Base-by-base conservation (phyloP, 2,329 filamentous ascomycete genomes). In the Aspergillus udagawae region DNA sequence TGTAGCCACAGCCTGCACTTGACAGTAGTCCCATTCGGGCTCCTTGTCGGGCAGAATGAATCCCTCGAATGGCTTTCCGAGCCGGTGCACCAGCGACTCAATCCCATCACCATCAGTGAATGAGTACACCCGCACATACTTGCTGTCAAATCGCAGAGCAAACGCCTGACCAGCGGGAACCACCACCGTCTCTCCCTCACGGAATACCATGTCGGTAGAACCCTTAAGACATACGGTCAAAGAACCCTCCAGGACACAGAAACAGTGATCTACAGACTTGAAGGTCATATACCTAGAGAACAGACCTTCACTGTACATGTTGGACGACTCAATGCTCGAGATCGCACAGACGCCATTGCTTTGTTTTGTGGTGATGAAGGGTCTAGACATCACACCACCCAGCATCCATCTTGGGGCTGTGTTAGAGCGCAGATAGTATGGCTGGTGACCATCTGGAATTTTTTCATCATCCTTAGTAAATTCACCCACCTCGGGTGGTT, bases 391-490 rank as follows among this genome's bases (percentile, higher is more conserved):
- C 12, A 73, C 70, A 20, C 70, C 70, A 10, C 70, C 71, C 23
- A 71, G 58, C 55, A 72, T 70, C 65, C 67, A 73, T 3, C 65
- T 65, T 4, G 65, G 70, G 0, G 69, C 68, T 7, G 76, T 80
- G 42, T 81, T 82, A 12, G 78, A 76, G 8, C 77, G 77, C 4
- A 85, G 67, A 54, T 80, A 86, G 63, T 83, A 85, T 0, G 77
- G 75, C 57, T 76, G 57, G 1, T 57, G 49, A 14, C 58, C 56
- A 0, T 65, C 59, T 4, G 68, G 67, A 12, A 70, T 35, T 20
- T 53, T 60, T 48, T 68, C 64, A 10, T 70, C 67, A 2, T 67
- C 63, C 25, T 60, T 55, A 3, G 59, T 65, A 64, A 65, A 70
- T 10, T 68, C 64, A 6, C 62, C 59, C 1, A 70, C 72, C 12